Evolutionary conservation across 1,139 yeast species (phyloP).

Genomic region (Hansenula sp.): DNA sequence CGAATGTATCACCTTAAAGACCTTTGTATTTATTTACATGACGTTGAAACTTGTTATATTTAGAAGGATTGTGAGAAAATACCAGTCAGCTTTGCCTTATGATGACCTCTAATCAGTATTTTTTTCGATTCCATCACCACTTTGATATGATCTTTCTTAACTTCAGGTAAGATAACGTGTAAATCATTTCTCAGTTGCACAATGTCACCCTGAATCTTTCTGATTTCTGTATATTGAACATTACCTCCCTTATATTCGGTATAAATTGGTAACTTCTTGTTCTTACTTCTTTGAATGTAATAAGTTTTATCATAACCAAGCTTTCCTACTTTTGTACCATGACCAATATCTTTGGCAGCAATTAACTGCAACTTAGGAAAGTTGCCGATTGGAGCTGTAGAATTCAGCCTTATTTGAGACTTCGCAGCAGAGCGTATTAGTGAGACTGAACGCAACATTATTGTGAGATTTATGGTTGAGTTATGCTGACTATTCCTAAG

Average conservation of each 20-base stretch:
- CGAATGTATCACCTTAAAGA: not conserved
- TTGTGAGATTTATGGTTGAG: not conserved
- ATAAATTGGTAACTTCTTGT: conserved; percentile 70
- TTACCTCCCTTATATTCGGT: conserved; percentile 48
- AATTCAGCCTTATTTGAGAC: conserved; percentile 8
- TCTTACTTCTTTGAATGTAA: conserved; percentile 48
- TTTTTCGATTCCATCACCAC: conserved; percentile 31
- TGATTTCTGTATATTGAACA: conserved; percentile 52
- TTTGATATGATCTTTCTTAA: conserved; percentile 41
- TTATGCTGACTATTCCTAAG: no score
- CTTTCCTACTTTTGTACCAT: conserved; percentile 21
- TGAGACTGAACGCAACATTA: not conserved
- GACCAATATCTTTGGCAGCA: conserved; percentile 24
- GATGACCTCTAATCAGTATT: conserved; percentile 57
- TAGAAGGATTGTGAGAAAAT: conserved; percentile 15
- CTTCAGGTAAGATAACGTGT: conserved; percentile 39
- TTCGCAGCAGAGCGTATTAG: not conserved
- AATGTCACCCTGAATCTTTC: conserved; percentile 60
- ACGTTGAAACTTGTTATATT: not conserved
- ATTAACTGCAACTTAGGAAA: conserved; percentile 28
- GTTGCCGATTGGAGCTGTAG: not conserved
- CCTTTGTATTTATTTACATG: conserved; percentile 5
- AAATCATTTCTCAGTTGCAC: conserved; percentile 56
- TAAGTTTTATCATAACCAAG: conserved; percentile 42
- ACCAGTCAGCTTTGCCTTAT: conserved; percentile 25